Evolutionary conservation across 345 rosid genomes (phyloP).

Genomic region (Aethionema arabicum): DNA sequence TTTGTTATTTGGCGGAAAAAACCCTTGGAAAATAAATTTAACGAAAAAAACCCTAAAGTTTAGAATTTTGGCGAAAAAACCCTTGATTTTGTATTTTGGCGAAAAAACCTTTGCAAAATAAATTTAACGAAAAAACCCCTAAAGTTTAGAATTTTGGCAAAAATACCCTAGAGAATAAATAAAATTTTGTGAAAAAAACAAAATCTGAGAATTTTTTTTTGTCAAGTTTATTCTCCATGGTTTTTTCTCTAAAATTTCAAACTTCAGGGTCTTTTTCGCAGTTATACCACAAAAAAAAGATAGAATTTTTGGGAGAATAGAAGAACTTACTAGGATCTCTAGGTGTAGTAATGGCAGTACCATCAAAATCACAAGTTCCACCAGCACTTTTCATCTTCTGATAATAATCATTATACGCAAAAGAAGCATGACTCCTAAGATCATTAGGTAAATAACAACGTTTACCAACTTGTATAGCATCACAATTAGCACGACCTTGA

Average conservation of each 20-base stretch:
- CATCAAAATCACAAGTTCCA: constrained; percentile 86
- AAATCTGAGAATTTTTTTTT: too few species aligned
- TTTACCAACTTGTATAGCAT: constrained; percentile 64
- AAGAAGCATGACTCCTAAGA: constrained; percentile 74
- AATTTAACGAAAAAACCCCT: too few species aligned
- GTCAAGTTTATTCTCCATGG: too few species aligned
- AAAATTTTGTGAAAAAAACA: too few species aligned
- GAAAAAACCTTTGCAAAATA: constrained; percentile 1
- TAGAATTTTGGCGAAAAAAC: not conserved
- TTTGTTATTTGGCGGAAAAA: not conserved
- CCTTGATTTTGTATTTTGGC: not conserved
- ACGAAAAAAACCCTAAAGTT: not conserved
- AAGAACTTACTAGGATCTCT: constrained; percentile 75
- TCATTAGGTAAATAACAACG: constrained; percentile 65
- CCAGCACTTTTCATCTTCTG: constrained; percentile 73
- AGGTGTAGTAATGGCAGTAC: constrained; percentile 62
- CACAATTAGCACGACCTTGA: constrained; percentile 80
- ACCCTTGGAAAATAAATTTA: too few species aligned
- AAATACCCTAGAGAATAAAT: too few species aligned
- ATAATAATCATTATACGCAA: constrained; percentile 86
- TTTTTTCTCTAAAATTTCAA: too few species aligned
- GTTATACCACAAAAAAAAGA: too few species aligned
- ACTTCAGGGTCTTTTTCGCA: too few species aligned
- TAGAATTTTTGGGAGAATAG: too few species aligned
- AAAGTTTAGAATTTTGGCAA: too few species aligned